A percentile compares a stretch with the other conserved stretches of the same genome.
These are phyloP conservation scores for Angomonas ambiguus DNA, from an alignment of 208 protist species.

Conservation along the genomic window DNA sequence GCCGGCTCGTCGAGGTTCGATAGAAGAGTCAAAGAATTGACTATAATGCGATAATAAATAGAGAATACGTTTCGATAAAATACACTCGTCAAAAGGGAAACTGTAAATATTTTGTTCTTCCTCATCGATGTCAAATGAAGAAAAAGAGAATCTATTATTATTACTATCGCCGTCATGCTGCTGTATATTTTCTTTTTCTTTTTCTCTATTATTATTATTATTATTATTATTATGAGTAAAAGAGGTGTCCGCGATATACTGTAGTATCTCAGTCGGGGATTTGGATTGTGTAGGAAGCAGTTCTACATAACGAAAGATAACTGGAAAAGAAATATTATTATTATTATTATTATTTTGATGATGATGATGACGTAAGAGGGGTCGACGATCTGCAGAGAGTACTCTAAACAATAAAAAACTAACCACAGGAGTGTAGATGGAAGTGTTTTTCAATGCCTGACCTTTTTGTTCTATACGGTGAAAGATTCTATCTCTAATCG, in stretches of 20 bases:
- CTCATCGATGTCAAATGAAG: background rate
- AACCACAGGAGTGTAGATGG: too few species aligned
- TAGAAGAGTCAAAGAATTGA: background rate
- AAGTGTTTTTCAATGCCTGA: too few species aligned
- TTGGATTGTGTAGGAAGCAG: background rate
- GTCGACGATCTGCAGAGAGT: background rate
- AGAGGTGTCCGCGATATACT: background rate
- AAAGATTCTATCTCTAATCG: background rate
- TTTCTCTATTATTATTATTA: background rate
- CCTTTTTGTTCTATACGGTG: too few species aligned
- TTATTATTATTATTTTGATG: background rate
- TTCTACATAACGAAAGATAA: background rate
- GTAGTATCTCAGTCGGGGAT: background rate
- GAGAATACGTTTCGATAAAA: background rate
- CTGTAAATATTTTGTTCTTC: background rate
- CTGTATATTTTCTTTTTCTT: slow-evolving; percentile 3
- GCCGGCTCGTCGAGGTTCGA: too few species aligned
- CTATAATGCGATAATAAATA: background rate
- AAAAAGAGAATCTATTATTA: background rate
- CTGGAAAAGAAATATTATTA: background rate
- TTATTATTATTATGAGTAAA: background rate
- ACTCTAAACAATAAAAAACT: too few species aligned
- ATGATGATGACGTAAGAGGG: background rate
- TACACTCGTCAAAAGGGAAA: background rate
- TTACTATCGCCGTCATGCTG: background rate